phyloP scores from a whole-genome alignment of 164 flowering plant species.

The Protea cynaroides region DNA sequence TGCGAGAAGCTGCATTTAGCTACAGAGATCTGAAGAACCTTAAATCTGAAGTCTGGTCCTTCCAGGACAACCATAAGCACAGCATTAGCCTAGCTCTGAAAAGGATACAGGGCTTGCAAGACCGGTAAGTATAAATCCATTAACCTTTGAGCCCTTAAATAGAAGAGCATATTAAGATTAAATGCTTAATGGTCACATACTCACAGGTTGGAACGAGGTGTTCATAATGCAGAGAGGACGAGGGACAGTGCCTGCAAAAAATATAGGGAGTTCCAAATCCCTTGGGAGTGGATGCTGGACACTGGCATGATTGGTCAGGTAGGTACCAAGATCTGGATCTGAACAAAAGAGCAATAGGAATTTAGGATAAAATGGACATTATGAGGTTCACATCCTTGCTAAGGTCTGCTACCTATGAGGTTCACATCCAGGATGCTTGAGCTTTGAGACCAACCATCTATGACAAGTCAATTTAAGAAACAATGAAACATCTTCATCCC shows the following conservation, averaged over 20 bases:
- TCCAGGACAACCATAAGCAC: conserved; percentile 45
- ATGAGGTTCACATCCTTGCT: no score
- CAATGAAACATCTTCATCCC: no score
- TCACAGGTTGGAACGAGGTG: conserved; percentile 58
- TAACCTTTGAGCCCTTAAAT: no score
- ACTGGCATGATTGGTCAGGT: conserved; percentile 45
- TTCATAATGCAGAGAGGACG: conserved; percentile 36
- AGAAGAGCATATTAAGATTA: not conserved
- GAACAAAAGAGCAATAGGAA: no score
- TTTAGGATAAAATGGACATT: no score
- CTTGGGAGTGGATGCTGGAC: conserved; percentile 32
- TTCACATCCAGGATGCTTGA: no score
- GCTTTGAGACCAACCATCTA: no score
- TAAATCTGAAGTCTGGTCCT: conserved; percentile 42
- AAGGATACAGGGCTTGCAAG: conserved; percentile 60
- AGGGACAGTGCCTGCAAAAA: conserved; percentile 50
- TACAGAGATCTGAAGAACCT: conserved; percentile 60
- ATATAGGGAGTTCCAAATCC: conserved; percentile 32
- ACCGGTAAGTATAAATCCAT: conserved; percentile 42
- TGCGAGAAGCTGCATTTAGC: conserved; percentile 72
- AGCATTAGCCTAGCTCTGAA: conserved; percentile 29
- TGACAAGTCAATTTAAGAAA: no score
- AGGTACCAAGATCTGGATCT: conserved; percentile 4
- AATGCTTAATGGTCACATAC: not conserved
- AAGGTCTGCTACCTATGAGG: no score